Evolutionary conservation across 768 basidiomycete genomes (phyloP).

Genomic region (Brasilioporus rufonigricans): DNA sequence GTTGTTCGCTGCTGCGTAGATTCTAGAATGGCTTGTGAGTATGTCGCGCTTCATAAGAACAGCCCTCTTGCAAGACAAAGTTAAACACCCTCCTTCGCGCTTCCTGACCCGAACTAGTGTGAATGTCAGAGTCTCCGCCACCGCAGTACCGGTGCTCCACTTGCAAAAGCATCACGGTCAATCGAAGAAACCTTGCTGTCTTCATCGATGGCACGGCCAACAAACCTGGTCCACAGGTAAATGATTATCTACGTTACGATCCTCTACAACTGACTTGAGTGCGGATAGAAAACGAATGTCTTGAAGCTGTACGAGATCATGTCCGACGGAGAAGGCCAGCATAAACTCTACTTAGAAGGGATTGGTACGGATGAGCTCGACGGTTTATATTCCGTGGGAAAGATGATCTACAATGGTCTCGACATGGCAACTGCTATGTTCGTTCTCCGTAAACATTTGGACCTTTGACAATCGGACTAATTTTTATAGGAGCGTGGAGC

Average conservation of each 20-base stretch:
- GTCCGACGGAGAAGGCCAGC: neutral
- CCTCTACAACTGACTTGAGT: neutral
- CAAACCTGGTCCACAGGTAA: neutral
- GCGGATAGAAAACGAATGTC: neutral
- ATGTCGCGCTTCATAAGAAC: neutral
- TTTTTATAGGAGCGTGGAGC: conserved; percentile 1
- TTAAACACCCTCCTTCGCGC: neutral
- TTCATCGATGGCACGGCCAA: neutral
- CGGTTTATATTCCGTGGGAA: too few relatives aligned
- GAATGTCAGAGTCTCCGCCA: neutral
- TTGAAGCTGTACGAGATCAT: neutral
- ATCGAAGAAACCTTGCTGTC: neutral
- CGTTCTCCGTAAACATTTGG: neutral
- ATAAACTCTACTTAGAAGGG: neutral
- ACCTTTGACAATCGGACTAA: neutral
- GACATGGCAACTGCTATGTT: conserved; percentile 5
- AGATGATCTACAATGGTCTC: neutral
- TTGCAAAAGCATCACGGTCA: neutral
- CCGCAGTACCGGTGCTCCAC: neutral
- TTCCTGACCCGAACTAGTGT: neutral
- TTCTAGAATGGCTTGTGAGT: too few relatives aligned
- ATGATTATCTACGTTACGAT: neutral
- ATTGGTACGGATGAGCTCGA: neutral
- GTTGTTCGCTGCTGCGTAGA: too few relatives aligned
- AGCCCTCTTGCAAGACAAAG: neutral